Evolutionary conservation across 148 eudicot genomes (phyloP).

Genomic region (Chenopodium berlandieri): DNA sequence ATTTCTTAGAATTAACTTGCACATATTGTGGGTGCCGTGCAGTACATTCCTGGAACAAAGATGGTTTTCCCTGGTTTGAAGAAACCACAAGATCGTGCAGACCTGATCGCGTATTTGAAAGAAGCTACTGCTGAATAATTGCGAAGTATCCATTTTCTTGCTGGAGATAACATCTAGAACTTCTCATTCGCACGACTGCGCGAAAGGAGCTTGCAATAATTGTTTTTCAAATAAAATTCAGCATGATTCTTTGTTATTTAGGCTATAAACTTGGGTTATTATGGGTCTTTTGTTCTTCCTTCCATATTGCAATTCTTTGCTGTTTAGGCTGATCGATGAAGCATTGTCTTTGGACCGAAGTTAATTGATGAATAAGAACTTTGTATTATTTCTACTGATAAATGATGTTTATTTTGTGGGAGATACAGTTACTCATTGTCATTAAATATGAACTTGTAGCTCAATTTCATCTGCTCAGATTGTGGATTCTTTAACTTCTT

Average conservation of each 20-base stretch:
- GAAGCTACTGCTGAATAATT: conserved; percentile 30
- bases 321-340: neutral
- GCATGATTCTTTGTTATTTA: too few relatives aligned
- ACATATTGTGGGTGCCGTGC: conserved; percentile 11
- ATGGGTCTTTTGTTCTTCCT: neutral
- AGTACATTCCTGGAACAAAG: conserved; percentile 82
- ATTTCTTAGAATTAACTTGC: too few relatives aligned
- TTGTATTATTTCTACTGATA: neutral
- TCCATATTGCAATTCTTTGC: neutral
- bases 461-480: too few relatives aligned
- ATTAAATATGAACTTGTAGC: too few relatives aligned
- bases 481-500: too few relatives aligned
- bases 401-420: neutral
- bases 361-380: neutral
- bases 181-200: too few relatives aligned
- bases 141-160: too few relatives aligned
- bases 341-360: neutral
- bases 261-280: too few relatives aligned
- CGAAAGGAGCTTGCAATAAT: too few relatives aligned
- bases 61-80: conserved; percentile 87
- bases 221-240: too few relatives aligned
- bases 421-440: too few relatives aligned
- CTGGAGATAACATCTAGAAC: too few relatives aligned
- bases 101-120: conserved; percentile 69
- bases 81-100: conserved; percentile 80